Base-by-base conservation (phyloP, 2,329 filamentous ascomycete species). In the Pseudocercospora macadamiae region DNA sequence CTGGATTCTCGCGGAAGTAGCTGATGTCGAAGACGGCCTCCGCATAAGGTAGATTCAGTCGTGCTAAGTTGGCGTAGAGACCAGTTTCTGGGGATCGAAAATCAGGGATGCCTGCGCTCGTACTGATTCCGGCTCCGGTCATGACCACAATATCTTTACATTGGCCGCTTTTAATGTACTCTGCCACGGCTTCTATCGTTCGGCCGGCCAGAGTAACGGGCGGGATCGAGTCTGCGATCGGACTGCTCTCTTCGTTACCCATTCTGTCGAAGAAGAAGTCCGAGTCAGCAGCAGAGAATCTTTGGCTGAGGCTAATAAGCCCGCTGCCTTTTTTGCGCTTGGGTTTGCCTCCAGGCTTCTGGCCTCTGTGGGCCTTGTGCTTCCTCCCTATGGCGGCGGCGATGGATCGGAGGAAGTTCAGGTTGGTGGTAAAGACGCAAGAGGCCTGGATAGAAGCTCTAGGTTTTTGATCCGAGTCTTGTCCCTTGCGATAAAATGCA, bases 21-120 rank as follows among this genome's bases (percentile, higher is more conserved):
- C 81, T 81, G 64, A 99, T 93, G 71, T 96, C 92, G 76, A 99
- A 97, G 44, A 97, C 91, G 30, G 91, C 93, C 77, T 97, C 92
- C 19, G 93, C 89, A 69, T 93, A 88, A 0, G 93, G 93, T 0
- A 99, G 83, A 60, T 96, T 86, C 28, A 97, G 83, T 53, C 89
- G 85, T 19, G 89, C 89, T 26, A 99, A 86, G 71, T 97, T 97
- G 68, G 91, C 88, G 75, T 99, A 99, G 9, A 99, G 84, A 2
- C 95, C 95, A 0, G 93, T 97, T 58, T 91, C 89, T 62, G 93
- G 93, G 1, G 92, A 96, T 64, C 95, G 85, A 74, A 97, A 99
- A 76, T 99, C 95, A 62, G 95, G 95, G 63, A 99, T 93, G 76
- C 79, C 77, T 1, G 77, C 78, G n/a, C 79, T 80, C 0, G 90